Conservation (phyloP, 345 rosid species). For the Dimocarpus longan region DNA sequence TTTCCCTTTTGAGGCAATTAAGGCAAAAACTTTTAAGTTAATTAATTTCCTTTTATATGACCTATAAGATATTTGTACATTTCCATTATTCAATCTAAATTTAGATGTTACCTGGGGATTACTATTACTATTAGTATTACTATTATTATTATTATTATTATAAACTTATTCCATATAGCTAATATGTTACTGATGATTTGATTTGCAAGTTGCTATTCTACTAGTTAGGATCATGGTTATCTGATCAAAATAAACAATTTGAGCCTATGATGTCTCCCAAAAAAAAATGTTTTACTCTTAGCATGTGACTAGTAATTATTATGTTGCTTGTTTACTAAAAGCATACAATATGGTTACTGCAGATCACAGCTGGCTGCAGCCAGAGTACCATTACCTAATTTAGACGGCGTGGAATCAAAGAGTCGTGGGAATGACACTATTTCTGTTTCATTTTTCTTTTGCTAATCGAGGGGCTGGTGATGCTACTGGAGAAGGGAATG, state of each 20-base stretch:
- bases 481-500: conserved; percentile 56
- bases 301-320: background rate
- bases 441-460: conserved; percentile 85
- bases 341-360: conserved; percentile 27
- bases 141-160: background rate
- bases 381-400: conserved; percentile 51
- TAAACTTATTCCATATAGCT: background rate
- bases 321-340: background rate
- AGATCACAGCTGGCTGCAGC: conserved; percentile 84
- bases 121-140: too few species aligned
- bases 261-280: too few species aligned
- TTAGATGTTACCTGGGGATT: background rate
- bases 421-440: conserved; percentile 53
- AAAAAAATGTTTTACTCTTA: background rate
- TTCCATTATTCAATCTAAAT: background rate
- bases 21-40: background rate
- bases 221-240: background rate
- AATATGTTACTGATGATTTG: background rate
- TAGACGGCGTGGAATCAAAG: conserved; percentile 50
- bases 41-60: background rate
- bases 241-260: too few species aligned
- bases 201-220: background rate
- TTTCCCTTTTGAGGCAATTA: background rate
- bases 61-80: background rate
- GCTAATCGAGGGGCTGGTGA: conserved; percentile 75